Base-by-base conservation (phyloP, 805 yeast species). In the Metschnikowia chrysomelidarum region DNA sequence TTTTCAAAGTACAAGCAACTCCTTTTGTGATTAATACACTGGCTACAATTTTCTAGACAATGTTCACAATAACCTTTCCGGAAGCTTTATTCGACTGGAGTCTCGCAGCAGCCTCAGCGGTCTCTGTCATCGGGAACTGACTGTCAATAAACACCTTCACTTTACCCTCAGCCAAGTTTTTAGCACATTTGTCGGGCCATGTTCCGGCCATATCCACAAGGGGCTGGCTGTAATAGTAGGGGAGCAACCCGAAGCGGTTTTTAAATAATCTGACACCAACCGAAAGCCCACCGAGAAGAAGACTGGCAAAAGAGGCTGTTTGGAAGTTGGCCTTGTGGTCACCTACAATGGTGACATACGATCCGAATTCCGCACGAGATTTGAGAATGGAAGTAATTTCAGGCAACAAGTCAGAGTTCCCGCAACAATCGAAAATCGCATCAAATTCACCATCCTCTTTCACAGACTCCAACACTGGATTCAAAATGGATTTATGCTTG, bases 21-120 rank as follows among this genome's bases (percentile, higher is more conserved):
- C n/a, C n/a, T n/a, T n/a, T n/a, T n/a, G n/a, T n/a, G n/a, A n/a
- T n/a, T n/a, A n/a, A n/a, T n/a, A n/a, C n/a, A n/a, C n/a, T n/a
- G n/a, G n/a, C n/a, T n/a, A n/a, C n/a, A n/a, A n/a, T n/a, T n/a
- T n/a, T n/a, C n/a, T 35, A 44, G 7, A 21, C 48, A 32, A 64
- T 48, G 34, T 54, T 49, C 19, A 77, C 36, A n/a, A 87, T 73
- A 31, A 82, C 63, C 56, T 86, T 87, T 23, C 95, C 96, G 37
- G 70, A 74, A 6, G 81, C 78, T 30, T 54, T 62, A 38, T 75
- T 71, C 20, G 67, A 54, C 6, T 54, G 54, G 19, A 82, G 53
- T 43, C 62, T 62, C 7, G 72, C 71, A 28, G 73, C 54, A 1
- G 87, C 93, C 7, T 62, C 53, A 30, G 68, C 43, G 43, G 54